Evolutionary conservation across 2,329 filamentous ascomycete genomes (phyloP), one percentile per base, ranked within the genome.

Genomic region (Aureobasidium mangrovei): DNA sequence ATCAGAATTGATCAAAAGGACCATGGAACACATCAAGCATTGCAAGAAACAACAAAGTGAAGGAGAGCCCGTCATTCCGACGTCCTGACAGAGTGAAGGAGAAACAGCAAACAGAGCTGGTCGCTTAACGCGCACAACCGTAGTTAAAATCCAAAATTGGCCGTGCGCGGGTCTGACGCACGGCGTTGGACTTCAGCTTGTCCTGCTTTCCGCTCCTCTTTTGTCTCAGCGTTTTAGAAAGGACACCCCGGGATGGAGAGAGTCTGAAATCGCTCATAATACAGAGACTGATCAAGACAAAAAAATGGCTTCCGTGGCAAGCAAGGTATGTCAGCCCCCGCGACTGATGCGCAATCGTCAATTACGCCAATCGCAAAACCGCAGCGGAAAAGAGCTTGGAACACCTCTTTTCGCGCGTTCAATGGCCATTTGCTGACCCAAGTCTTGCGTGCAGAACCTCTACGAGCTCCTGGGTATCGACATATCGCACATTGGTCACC

Each of bases 381-480:
- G 42, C 18, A 45, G 51, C 33, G 31, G 9, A 28, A 18, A 7
- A 45, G 51, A 46, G 41, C 51, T 54, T 18, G 18, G 28, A 10
- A 45, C 7, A 31, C 42, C 31, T 28, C 51, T 39, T 36, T 45
- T 31, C 51, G 42, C 38, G 36, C 18, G 5, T 18, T 5, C 28
- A 33, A 42, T 42, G 29, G n/a, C 33, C 45, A 28, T 8, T 32
- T 24, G 52, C 56, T 57, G 56, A 57, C 56, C 51, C 46, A 41
- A 46, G 35, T 41, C 33, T 27, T 47, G 63, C 51, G 61, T 61
- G 63, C 67, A 97, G 93, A 98, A 98, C 82, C 85, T 88, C 70
- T 97, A 88, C 82, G 91, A 93, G 82, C 85, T 95, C 79, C 89
- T 98, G 82, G 91, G 93, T 97, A 95, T 51, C 54, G 54, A 18